Evolutionary conservation across 306 rosid species (phyloP).

Genomic region (Lithocarpus polystachyus): DNA sequence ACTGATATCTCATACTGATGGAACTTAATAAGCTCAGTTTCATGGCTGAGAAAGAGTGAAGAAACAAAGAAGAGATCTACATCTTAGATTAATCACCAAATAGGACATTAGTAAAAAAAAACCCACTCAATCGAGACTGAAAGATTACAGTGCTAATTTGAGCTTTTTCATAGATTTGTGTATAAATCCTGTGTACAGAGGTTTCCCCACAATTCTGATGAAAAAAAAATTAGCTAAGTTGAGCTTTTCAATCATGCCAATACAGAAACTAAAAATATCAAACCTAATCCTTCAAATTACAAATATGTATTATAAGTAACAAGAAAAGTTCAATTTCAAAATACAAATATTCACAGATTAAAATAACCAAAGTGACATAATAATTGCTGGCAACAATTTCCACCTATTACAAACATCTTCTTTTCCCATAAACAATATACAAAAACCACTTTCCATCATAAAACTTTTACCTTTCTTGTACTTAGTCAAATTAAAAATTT

Average conservation of each 20-base stretch:
- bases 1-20: neutral
- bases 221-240: neutral
- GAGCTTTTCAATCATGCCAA: neutral
- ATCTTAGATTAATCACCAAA: neutral
- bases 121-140: neutral
- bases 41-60: neutral
- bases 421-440: neutral
- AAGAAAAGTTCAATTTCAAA: too few relatives aligned
- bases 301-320: too few relatives aligned
- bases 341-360: neutral
- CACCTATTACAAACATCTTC: neutral
- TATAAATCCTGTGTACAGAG: too few relatives aligned
- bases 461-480: conserved; percentile 73
- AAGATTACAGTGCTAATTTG: neutral
- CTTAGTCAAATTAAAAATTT: conserved; percentile 89
- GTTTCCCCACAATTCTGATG: too few relatives aligned
- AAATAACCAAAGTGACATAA: neutral
- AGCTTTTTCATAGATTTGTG: too few relatives aligned
- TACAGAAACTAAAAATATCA: too few relatives aligned
- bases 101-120: neutral
- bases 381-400: neutral
- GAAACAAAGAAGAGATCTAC: neutral
- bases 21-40: neutral
- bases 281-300: too few relatives aligned
- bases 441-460: neutral